Percentiles rank a stretch among this genome's conserved stretches.
Evolutionary conservation across 441 rosid species (phyloP).

Genomic region (Pelargonium australe): DNA sequence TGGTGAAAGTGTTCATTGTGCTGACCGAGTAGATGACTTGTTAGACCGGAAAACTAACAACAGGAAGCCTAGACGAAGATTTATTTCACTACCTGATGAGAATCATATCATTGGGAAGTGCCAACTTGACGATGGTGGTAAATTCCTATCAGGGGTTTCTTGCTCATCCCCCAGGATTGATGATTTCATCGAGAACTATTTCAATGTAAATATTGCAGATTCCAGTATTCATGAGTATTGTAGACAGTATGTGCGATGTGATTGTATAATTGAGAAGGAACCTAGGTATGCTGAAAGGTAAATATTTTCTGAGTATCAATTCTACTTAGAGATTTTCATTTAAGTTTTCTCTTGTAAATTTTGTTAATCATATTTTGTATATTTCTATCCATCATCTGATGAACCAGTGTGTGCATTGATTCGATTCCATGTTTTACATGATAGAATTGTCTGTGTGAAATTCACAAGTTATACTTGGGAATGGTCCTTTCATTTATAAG

Average conservation of each 20-base stretch:
- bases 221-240: constrained; percentile 55
- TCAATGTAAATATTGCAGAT: constrained; percentile 50
- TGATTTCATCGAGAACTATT: constrained; percentile 53
- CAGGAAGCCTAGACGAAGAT: constrained; percentile 56
- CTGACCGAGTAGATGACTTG: constrained; percentile 33
- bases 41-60: constrained; percentile 36
- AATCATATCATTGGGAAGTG: constrained; percentile 16
- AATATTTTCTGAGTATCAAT: constrained; percentile 8
- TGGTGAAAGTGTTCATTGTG: constrained; percentile 34
- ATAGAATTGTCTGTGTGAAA: neutral
- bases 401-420: neutral
- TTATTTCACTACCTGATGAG: constrained; percentile 43
- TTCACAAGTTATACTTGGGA: neutral
- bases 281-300: constrained; percentile 61
- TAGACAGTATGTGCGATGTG: constrained; percentile 48
- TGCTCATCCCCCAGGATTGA: constrained; percentile 30
- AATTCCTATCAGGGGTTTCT: constrained; percentile 24
- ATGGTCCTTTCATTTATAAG: neutral
- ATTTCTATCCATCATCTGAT: neutral
- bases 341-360: neutral
- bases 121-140: constrained; percentile 18
- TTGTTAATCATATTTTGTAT: neutral
- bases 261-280: constrained; percentile 57
- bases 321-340: neutral
- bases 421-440: neutral